Evolutionary conservation across 2,329 filamentous ascomycete genomes (phyloP), one percentile per base, ranked within the genome.

Genomic region (Ascochyta pisi): DNA sequence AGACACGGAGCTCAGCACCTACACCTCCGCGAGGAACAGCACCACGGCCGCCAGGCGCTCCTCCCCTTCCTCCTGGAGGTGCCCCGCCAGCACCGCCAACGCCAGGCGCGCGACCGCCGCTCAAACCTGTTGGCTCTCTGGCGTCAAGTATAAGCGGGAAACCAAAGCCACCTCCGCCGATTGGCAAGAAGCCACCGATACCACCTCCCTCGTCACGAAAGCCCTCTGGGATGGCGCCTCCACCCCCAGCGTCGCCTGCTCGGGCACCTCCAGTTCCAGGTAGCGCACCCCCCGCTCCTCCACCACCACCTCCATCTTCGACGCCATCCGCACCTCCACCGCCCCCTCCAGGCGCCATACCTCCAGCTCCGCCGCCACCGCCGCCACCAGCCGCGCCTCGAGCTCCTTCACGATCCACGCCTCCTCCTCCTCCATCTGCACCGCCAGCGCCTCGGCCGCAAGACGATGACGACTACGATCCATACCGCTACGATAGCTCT

Each of bases 91-190:
- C 77, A 42, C 80, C 82, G 15, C 86, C 78, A 7, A 69, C 75
- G 52, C 75, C 81, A 29, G 76, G 76, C 35, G 74, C 74, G 42
- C 87, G 90, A 9, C 77, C 82, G 31, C 84, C 86, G 31, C 88
- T 89, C 43, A 77, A 87, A 33, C 86, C 87, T 3, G 79, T 82
- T 16, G 78, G 85, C 19, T 89, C 88, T 15, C 82, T 86, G 19
- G 78, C 81, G 23, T 87, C 86, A 33, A 79, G 83, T 64, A 79
- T 82, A 57, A 85, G 85, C 4, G 77, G 79, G 51, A 83, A 84
- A 64, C 88, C 88, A 8, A 82, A 81, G 51, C 91, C 91, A 33
- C 92, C 92, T 27, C 90, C 90, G 12, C 89, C 89, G 6, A 83
- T 91, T 65, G 89, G 89, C 57, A 92, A 92, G 81, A 92, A 92